Percentiles rank a stretch among this genome's conserved stretches.
phyloP scores from a whole-genome alignment of 2,329 filamentous ascomycete species.

The Fusarium pseudograminearum region DNA sequence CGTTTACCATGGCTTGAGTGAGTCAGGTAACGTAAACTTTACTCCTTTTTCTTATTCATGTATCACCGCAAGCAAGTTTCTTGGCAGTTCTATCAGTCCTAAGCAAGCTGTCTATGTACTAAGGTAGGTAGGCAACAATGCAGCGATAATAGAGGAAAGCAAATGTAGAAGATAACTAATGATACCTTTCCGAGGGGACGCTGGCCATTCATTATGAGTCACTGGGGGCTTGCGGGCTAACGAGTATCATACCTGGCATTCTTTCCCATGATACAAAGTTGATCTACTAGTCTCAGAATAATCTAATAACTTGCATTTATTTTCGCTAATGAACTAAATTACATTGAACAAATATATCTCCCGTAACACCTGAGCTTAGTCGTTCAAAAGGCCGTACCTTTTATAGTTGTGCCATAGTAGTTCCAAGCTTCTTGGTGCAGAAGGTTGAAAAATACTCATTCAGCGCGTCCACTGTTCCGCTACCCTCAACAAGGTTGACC shows the following conservation, averaged over 20 bases:
- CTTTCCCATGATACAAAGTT: background rate
- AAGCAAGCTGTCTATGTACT: background rate
- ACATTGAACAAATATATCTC: conserved; percentile 1
- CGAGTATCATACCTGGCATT: background rate
- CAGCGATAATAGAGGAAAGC: too few species aligned
- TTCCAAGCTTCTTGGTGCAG: conserved; percentile 69
- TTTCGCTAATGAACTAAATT: conserved; percentile 10
- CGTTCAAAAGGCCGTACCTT: background rate
- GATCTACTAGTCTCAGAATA: background rate
- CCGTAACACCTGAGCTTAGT: background rate
- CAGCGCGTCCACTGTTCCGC: conserved; percentile 81
- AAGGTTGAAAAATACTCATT: conserved; percentile 86
- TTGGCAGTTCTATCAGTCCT: background rate
- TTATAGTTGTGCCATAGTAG: conserved; percentile 47
- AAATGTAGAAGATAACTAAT: background rate
- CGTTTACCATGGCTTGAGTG: background rate
- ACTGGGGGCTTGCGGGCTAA: background rate
- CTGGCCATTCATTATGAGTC: too few species aligned
- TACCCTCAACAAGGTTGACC: conserved; percentile 78
- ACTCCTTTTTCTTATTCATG: background rate
- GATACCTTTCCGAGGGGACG: background rate
- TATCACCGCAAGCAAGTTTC: background rate
- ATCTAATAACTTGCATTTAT: background rate
- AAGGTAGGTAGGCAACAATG: too few species aligned
- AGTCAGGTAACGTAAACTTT: background rate